These are phyloP conservation scores for Castanea mollissima DNA, from an alignment of 306 rosid species.

Conservation along the genomic window DNA sequence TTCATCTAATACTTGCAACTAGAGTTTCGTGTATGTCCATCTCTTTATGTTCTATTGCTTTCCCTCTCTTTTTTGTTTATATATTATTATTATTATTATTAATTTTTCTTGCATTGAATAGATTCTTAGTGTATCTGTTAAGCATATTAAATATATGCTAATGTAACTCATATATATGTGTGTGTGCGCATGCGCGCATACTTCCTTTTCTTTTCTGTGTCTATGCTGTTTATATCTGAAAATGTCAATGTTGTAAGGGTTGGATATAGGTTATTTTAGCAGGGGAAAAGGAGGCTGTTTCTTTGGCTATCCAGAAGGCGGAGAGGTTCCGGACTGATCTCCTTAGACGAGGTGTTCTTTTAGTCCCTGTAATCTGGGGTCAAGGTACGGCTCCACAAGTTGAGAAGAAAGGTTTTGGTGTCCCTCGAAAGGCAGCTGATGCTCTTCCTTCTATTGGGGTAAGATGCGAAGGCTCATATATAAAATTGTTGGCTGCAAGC, in stretches of 20 bases:
- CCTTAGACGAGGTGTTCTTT: constrained; percentile 71
- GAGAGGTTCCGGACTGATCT: constrained; percentile 85
- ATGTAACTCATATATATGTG: background rate
- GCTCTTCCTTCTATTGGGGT: constrained; percentile 96
- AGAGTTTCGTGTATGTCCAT: background rate
- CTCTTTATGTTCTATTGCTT: background rate
- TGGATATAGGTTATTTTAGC: constrained; percentile 85
- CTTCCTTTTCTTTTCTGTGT: background rate
- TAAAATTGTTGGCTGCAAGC: background rate
- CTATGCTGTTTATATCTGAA: constrained; percentile 6
- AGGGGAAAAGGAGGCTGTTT: constrained; percentile 76
- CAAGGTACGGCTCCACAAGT: constrained; percentile 58
- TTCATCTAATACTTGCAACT: background rate
- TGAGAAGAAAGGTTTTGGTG: constrained; percentile 91
- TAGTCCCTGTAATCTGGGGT: constrained; percentile 85
- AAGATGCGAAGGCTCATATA: constrained; percentile 13
- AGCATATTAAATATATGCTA: background rate
- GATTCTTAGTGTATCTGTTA: background rate
- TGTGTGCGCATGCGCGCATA: background rate
- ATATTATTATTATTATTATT: too few relatives aligned
- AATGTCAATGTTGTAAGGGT: constrained; percentile 22
- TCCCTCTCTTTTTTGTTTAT: too few relatives aligned
- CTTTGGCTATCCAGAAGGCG: constrained; percentile 65
- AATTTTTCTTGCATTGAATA: background rate
- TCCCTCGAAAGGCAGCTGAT: constrained; percentile 49